Evolutionary conservation across 352 stramenopile species (phyloP).

Genomic region (Phytophthora syringae): DNA sequence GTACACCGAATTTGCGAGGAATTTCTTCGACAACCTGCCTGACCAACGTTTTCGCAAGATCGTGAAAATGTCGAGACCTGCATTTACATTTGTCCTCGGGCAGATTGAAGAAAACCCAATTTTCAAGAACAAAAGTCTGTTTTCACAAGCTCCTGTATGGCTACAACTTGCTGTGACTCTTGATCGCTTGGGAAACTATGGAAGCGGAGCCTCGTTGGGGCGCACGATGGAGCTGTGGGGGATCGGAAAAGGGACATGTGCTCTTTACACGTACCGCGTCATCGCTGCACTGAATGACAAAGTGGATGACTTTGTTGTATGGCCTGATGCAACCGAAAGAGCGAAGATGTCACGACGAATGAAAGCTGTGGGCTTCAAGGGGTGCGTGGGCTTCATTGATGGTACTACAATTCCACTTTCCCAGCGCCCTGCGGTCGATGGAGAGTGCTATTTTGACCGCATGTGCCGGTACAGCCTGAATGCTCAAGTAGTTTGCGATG

Average conservation of each 20-base stretch:
- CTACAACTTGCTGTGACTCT: conserved; percentile 8
- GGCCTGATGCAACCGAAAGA: not conserved
- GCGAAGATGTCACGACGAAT: conserved; percentile 4
- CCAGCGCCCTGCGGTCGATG: conserved; percentile 13
- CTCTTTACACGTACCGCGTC: conserved; percentile 7
- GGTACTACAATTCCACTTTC: conserved; percentile 1
- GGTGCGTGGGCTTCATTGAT: conserved; percentile 25
- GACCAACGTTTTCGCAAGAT: not conserved
- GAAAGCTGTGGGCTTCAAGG: not conserved
- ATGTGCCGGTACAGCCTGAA: conserved; percentile 26
- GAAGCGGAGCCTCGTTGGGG: conserved; percentile 3
- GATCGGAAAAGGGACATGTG: conserved; percentile 9
- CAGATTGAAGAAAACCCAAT: not conserved
- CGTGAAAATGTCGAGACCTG: not conserved
- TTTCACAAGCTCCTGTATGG: conserved; percentile 10
- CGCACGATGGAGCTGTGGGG: not conserved
- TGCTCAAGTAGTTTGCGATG: conserved; percentile 27
- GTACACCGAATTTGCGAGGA: not conserved
- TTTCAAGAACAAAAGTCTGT: too few species aligned
- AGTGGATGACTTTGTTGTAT: not conserved
- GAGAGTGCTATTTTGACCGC: conserved; percentile 21
- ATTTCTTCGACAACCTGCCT: not conserved
- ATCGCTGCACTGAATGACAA: not conserved
- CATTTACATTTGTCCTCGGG: not conserved
- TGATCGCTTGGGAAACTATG: conserved; percentile 10